These are phyloP conservation scores for Haplographium delicatum DNA, from an alignment of 495 filamentous ascomycete genomes.

Conservation along the genomic window DNA sequence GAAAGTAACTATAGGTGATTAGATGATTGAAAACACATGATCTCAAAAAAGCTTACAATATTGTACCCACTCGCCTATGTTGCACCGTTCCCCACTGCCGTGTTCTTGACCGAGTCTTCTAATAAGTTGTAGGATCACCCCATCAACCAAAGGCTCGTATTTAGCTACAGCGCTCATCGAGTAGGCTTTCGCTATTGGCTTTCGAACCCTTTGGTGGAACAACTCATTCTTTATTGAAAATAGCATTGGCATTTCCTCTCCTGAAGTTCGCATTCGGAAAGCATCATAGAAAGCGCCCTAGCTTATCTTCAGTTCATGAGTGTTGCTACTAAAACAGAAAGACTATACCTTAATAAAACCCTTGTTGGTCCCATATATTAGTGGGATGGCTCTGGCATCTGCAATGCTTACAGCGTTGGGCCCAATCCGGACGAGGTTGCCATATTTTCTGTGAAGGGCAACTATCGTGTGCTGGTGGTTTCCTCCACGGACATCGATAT, in stretches of 20 bases:
- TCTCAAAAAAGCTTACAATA: slow-evolving; percentile 22
- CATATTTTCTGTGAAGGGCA: slow-evolving; percentile 45
- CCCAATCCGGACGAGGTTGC: slow-evolving; percentile 47
- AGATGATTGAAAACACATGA: slow-evolving; percentile 24
- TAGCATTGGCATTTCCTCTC: slow-evolving; percentile 29
- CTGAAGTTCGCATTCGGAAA: slow-evolving; percentile 19
- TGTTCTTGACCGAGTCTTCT: not conserved
- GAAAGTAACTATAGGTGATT: slow-evolving; percentile 28
- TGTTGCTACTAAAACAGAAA: not conserved
- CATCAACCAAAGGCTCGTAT: slow-evolving; percentile 28
- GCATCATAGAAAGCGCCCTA: slow-evolving; percentile 7
- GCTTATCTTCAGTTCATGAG: not conserved
- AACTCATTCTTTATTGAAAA: slow-evolving; percentile 29
- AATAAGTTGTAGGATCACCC: slow-evolving; percentile 26
- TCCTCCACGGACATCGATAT: not conserved
- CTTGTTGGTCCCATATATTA: slow-evolving; percentile 32
- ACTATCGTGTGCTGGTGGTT: not conserved
- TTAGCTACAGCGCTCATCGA: slow-evolving; percentile 26
- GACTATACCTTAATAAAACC: not conserved
- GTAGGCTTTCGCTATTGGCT: slow-evolving; percentile 26
- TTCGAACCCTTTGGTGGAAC: slow-evolving; percentile 26
- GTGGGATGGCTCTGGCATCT: slow-evolving; percentile 33
- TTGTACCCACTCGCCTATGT: slow-evolving; percentile 34
- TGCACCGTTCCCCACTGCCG: slow-evolving; percentile 10
- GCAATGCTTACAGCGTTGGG: slow-evolving; percentile 49